A percentile compares a stretch with the other conserved stretches of the same genome.
Conservation (phyloP, 1,139 yeast species). For the Candida sojae region DNA sequence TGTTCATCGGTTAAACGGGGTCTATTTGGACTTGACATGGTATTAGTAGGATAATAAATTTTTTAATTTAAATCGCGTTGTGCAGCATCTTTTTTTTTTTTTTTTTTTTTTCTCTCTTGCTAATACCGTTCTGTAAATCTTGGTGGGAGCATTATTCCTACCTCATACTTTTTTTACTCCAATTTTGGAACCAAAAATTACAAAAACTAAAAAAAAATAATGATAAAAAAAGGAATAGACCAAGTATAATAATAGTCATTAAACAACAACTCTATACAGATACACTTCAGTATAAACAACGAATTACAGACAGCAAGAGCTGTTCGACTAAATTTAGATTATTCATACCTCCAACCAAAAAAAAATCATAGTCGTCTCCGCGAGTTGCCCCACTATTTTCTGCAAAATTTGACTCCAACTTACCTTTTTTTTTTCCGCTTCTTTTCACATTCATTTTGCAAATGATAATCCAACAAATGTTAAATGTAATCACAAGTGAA, state of each 20-base stretch:
- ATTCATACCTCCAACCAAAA: background rate
- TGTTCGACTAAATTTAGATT: background rate
- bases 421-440: background rate
- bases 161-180: too few species aligned
- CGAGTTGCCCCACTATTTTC: slow-evolving; percentile 1
- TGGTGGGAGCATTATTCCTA: background rate
- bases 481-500: background rate
- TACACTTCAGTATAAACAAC: too few species aligned
- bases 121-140: too few species aligned
- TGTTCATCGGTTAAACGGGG: slow-evolving; percentile 25
- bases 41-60: too few species aligned
- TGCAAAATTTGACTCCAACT: background rate
- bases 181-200: too few species aligned
- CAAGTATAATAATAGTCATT: too few species aligned
- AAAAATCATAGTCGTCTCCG: background rate
- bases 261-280: too few species aligned
- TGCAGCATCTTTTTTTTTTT: too few species aligned
- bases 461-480: background rate
- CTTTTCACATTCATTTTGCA: slow-evolving; percentile 2
- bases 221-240: too few species aligned
- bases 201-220: too few species aligned
- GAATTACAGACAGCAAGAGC: too few species aligned
- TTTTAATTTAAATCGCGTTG: background rate
- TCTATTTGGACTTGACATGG: slow-evolving; percentile 14
- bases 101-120: background rate